Conservation (phyloP, 139 green algal genomes). For the Haematococcus lacustris region DNA sequence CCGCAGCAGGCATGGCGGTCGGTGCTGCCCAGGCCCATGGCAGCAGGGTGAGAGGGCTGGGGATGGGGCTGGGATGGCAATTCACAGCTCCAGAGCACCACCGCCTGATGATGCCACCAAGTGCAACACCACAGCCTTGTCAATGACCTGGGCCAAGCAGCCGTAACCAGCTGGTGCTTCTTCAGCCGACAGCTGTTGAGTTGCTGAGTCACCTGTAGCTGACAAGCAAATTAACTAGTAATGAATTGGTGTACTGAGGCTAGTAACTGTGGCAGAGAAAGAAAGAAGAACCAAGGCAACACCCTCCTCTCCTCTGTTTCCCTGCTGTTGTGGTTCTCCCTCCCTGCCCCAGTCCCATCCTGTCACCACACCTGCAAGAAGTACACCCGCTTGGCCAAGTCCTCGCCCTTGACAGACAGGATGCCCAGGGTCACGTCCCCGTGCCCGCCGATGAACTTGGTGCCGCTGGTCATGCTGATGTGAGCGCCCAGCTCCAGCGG, state of each 20-base stretch:
- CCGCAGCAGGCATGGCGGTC: too few species aligned
- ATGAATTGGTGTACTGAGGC: too few species aligned
- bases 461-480: slow-evolving; percentile 92
- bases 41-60: too few species aligned
- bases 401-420: slow-evolving; percentile 70
- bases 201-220: too few species aligned
- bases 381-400: slow-evolving; percentile 74
- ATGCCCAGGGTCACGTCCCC: slow-evolving; percentile 89
- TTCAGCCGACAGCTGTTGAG: neutral
- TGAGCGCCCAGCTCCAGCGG: slow-evolving; percentile 84
- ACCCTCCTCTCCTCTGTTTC: neutral
- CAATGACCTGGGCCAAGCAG: neutral
- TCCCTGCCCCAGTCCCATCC: neutral
- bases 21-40: too few species aligned
- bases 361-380: slow-evolving; percentile 48
- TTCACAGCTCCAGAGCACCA: too few species aligned
- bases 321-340: neutral
- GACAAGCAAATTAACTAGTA: too few species aligned
- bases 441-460: slow-evolving; percentile 94
- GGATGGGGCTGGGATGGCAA: too few species aligned
- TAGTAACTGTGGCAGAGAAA: too few species aligned
- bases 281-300: too few species aligned
- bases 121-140: too few species aligned
- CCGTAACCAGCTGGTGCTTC: slow-evolving; percentile 11
- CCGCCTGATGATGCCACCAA: too few species aligned